A percentile compares a stretch with the other conserved stretches of the same genome.
These are phyloP conservation scores for Aquanectria penicillioides DNA, from an alignment of 2,329 filamentous ascomycete genomes.

Conservation along the genomic window DNA sequence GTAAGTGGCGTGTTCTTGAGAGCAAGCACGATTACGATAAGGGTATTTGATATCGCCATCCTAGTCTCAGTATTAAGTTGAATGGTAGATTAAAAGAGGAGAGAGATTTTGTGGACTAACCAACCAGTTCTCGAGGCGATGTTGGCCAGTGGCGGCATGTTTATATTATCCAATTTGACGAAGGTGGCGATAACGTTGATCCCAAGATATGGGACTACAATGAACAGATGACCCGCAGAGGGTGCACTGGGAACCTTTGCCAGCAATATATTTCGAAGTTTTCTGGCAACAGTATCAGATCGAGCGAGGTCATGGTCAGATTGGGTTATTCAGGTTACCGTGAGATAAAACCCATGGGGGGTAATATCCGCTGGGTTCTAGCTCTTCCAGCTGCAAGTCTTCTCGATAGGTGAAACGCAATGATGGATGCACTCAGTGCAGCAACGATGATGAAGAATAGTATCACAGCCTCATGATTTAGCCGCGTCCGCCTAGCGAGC, in stretches of 20 bases:
- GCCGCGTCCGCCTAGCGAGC: conserved; percentile 33
- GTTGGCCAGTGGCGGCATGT: conserved; percentile 44
- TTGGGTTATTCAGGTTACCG: conserved; percentile 22
- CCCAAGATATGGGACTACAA: conserved; percentile 43
- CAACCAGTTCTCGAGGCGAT: conserved; percentile 52
- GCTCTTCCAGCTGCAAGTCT: conserved; percentile 23
- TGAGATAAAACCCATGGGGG: conserved; percentile 18
- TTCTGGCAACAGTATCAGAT: conserved; percentile 34
- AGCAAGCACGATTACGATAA: conserved; percentile 62
- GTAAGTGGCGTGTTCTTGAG: conserved; percentile 69
- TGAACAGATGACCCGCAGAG: conserved; percentile 46
- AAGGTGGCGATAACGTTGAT: conserved; percentile 49
- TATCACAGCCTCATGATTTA: conserved; percentile 40
- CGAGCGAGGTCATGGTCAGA: too few relatives aligned
- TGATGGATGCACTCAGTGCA: conserved; percentile 24
- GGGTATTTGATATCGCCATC: conserved; percentile 57
- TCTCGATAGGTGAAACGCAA: conserved; percentile 25
- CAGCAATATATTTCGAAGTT: conserved; percentile 40
- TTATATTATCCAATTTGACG: conserved; percentile 45
- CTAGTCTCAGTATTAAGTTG: conserved; percentile 35
- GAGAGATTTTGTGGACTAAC: conserved; percentile 36
- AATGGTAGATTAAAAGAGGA: background rate
- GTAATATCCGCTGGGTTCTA: background rate
- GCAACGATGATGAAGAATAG: conserved; percentile 35
- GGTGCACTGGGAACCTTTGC: conserved; percentile 41